These are phyloP conservation scores for Hysterium pulicare DNA, from an alignment of 2,329 filamentous ascomycete species.

Conservation along the genomic window DNA sequence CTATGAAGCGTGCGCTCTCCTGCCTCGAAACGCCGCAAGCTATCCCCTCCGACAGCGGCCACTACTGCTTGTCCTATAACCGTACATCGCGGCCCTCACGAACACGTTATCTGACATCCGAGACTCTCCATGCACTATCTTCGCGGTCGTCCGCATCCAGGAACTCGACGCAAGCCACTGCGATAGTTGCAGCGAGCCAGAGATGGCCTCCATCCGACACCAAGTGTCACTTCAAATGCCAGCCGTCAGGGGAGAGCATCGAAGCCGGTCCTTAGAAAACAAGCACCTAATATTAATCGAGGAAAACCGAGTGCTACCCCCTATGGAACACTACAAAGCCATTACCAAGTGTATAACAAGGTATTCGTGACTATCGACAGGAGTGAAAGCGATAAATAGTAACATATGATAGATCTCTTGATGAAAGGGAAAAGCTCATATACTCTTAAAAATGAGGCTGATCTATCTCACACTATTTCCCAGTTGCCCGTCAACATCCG, in stretches of 20 bases:
- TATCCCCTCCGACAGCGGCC: not conserved
- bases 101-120: constrained; percentile 5
- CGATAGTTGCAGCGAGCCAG: constrained; percentile 5
- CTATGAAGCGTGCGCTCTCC: too few relatives aligned
- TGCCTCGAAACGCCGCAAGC: constrained; percentile 7
- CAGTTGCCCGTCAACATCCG: too few relatives aligned
- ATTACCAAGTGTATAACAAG: too few relatives aligned
- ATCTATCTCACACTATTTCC: too few relatives aligned
- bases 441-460: too few relatives aligned
- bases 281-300: constrained; percentile 9
- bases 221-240: constrained; percentile 8
- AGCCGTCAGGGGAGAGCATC: constrained; percentile 9
- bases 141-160: constrained; percentile 4
- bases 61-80: too few relatives aligned
- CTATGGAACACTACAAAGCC: too few relatives aligned
- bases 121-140: constrained; percentile 7
- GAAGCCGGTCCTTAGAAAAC: constrained; percentile 9
- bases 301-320: too few relatives aligned
- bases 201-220: constrained; percentile 7
- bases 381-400: too few relatives aligned
- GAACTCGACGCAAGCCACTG: constrained; percentile 3
- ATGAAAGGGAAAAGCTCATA: too few relatives aligned
- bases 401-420: too few relatives aligned
- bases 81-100: not conserved
- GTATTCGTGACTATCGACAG: too few relatives aligned